Conservation (phyloP, 352 stramenopile species). For the Peronospora farinosa region DNA sequence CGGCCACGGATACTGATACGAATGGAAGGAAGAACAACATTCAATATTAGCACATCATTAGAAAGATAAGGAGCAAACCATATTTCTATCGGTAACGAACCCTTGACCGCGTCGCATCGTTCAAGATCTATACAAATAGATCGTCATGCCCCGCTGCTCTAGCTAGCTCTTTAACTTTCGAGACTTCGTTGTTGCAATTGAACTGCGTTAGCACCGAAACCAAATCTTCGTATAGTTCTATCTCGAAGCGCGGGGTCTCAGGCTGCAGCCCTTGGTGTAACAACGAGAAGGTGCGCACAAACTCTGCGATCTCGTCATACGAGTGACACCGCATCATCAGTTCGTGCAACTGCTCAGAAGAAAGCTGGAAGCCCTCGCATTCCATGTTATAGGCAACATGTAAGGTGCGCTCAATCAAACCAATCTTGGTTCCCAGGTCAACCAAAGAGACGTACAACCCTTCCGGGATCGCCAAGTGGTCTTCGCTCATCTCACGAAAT, state of each 20-base stretch:
- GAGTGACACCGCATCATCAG: constrained; percentile 45
- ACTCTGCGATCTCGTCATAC: constrained; percentile 43
- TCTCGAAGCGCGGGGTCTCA: constrained; percentile 37
- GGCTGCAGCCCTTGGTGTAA: constrained; percentile 47
- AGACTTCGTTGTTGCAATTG: constrained; percentile 38
- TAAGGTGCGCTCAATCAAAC: constrained; percentile 62
- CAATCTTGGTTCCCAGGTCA: constrained; percentile 45
- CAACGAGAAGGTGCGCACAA: constrained; percentile 56
- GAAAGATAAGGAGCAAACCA: too few species aligned
- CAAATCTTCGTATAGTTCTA: constrained; percentile 54
- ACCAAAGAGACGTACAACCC: constrained; percentile 59
- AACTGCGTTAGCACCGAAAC: constrained; percentile 38
- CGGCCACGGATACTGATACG: constrained; percentile 24
- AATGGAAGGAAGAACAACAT: too few species aligned
- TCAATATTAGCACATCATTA: too few species aligned
- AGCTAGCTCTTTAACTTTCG: constrained; percentile 41
- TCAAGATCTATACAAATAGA: constrained; percentile 15
- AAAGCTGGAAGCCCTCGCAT: constrained; percentile 60
- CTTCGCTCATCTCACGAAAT: constrained; percentile 42
- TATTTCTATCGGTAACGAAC: too few species aligned
- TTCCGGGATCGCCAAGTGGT: constrained; percentile 40
- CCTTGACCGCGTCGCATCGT: neutral
- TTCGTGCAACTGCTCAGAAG: constrained; percentile 39
- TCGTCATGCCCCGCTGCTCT: constrained; percentile 21
- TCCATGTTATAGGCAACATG: constrained; percentile 82